Percentiles rank a stretch among this genome's conserved stretches.
Evolutionary conservation across 2,329 filamentous ascomycete species (phyloP).

Genomic region (Cadophora luteo-olivacea): DNA sequence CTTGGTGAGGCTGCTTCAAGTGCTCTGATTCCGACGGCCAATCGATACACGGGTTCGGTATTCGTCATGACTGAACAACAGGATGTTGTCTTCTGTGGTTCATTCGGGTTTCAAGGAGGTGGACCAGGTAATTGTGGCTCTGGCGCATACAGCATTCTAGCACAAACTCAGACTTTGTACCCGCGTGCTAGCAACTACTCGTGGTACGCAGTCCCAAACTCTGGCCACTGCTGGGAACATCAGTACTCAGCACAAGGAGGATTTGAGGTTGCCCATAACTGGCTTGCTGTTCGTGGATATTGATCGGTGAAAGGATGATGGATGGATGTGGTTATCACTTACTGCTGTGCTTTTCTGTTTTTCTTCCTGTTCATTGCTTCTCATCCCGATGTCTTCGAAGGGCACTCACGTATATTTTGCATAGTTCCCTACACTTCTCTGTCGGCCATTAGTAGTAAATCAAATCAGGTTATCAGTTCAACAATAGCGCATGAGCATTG

Average conservation of each 20-base stretch:
- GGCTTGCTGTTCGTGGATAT: slow-evolving; percentile 27
- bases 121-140: slow-evolving; percentile 25
- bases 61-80: slow-evolving; percentile 31
- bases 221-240: slow-evolving; percentile 31
- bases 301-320: slow-evolving; percentile 1
- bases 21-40: slow-evolving; percentile 21
- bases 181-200: slow-evolving; percentile 25
- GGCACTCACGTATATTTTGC: background rate
- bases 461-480: background rate
- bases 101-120: slow-evolving; percentile 14
- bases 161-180: slow-evolving; percentile 25
- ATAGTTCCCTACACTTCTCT: slow-evolving; percentile 3
- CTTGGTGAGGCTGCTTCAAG: slow-evolving; percentile 30
- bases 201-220: slow-evolving; percentile 28
- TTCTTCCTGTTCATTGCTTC: slow-evolving; percentile 1
- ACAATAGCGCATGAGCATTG: background rate
- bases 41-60: slow-evolving; percentile 26
- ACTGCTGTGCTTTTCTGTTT: background rate
- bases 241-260: slow-evolving; percentile 25
- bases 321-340: background rate
- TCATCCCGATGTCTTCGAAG: background rate
- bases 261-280: slow-evolving; percentile 26
- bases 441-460: slow-evolving; percentile 1
- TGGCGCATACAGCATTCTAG: slow-evolving; percentile 21
- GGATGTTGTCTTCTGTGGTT: slow-evolving; percentile 33